Conservation (phyloP, 164 flowering plant genomes). For the Macadamia integrifolia region DNA sequence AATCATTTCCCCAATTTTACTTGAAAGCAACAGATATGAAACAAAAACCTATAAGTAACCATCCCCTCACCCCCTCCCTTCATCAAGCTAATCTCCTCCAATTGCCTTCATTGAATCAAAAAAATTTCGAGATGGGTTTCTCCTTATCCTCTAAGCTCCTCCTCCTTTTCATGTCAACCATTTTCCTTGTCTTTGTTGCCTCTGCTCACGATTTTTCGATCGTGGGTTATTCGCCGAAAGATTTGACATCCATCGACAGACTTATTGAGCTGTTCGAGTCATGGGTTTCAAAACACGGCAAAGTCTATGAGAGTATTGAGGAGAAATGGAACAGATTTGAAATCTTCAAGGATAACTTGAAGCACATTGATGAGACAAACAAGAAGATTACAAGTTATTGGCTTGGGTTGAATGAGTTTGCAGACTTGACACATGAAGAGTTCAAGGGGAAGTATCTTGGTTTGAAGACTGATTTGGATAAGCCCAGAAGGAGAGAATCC, state of each 20-base stretch:
- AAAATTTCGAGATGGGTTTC: conserved; percentile 25
- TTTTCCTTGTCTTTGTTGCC: conserved; percentile 13
- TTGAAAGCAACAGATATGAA: conserved; percentile 34
- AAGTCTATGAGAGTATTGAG: conserved; percentile 45
- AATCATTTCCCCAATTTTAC: conserved; percentile 13
- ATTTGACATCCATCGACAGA: conserved; percentile 42
- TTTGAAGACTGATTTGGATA: conserved; percentile 25
- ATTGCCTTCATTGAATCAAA: not conserved
- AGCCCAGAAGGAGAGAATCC: conserved; percentile 17
- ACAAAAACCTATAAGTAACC: conserved; percentile 17
- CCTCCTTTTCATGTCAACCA: conserved; percentile 16
- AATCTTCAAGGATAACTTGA: conserved; percentile 69
- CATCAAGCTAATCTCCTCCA: not conserved
- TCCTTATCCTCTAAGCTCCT: conserved; percentile 17
- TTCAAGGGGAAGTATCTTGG: conserved; percentile 60
- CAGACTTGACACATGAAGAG: conserved; percentile 76
- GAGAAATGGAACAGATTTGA: conserved; percentile 68
- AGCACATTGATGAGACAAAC: conserved; percentile 67
- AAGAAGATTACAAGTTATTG: conserved; percentile 54
- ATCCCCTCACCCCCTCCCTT: conserved; percentile 7
- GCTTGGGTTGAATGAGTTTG: conserved; percentile 78
- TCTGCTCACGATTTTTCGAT: conserved; percentile 51
- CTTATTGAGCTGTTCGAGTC: conserved; percentile 63
- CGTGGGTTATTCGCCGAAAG: conserved; percentile 59
- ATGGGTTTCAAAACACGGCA: conserved; percentile 63